These are phyloP conservation scores for Vicia faba DNA, from an alignment of 306 rosid species.

Conservation along the genomic window DNA sequence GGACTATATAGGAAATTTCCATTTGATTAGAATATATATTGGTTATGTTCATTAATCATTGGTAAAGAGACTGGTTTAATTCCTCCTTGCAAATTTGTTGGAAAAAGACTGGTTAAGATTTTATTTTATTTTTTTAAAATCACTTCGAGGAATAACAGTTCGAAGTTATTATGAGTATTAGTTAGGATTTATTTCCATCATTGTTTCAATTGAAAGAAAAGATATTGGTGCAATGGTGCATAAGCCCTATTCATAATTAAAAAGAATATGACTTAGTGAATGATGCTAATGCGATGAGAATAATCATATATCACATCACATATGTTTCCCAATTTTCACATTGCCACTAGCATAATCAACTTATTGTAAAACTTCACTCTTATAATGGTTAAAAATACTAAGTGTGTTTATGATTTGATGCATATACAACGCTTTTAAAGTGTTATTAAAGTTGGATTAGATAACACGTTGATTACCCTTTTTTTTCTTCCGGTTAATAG, in stretches of 20 bases:
- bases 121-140: neutral
- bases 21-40: neutral
- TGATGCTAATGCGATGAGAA: conserved; percentile 5
- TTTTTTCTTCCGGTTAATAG: too few relatives aligned
- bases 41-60: neutral
- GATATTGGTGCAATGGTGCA: conserved; percentile 1
- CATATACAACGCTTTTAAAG: too few relatives aligned
- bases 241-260: conserved; percentile 9
- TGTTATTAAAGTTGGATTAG: too few relatives aligned
- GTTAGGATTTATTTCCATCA: conserved; percentile 4
- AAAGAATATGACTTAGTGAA: neutral
- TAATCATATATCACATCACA: neutral
- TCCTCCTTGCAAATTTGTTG: too few relatives aligned
- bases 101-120: too few relatives aligned
- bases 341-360: too few relatives aligned
- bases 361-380: too few relatives aligned
- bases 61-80: too few relatives aligned
- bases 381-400: too few relatives aligned
- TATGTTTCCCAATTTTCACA: too few relatives aligned
- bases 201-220: conserved; percentile 21
- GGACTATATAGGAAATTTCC: conserved; percentile 46
- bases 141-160: neutral
- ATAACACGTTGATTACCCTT: too few relatives aligned
- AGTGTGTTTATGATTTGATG: too few relatives aligned
- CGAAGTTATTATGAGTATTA: neutral